Evolutionary conservation across 805 yeast species (phyloP), one percentile per base, ranked within the genome.

Genomic region (Candida chauliodis): DNA sequence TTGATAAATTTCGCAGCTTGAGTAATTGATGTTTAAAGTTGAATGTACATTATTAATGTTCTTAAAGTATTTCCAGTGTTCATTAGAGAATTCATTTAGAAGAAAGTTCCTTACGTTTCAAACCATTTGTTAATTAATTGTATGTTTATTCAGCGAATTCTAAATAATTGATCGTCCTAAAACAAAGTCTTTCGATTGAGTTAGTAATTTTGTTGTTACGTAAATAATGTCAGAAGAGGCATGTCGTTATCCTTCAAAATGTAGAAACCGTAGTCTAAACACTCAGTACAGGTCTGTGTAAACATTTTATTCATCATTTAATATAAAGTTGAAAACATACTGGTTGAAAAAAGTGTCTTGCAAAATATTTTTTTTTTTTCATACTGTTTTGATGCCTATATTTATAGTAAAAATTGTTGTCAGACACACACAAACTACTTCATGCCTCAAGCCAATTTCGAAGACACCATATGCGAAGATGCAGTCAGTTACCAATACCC

Each of bases 221-320:
- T n/a, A n/a, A n/a, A n/a, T n/a, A n/a, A n/a, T n/a, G n/a, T 45
- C 48, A 45, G 48, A 40, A 45, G 48, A 45, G 48, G 48, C 48
- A 42, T 42, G 46, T 42, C 46, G 43, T 42, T 45, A 36, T 45
- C 46, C 34, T 45, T 42, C 46, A 45, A 24, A 30, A 36, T 30
- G 17, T n/a, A n/a, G 13, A 14, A 37, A 23, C 28, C 20, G 16
- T 35, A 37, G 34, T 18, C 17, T 17, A 37, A 38, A 19, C 16
- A 42, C 41, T 45, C 46, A 34, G 48, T 42, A 42, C 48, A 45
- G 48, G 48, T 45, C 48, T 45, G 48, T 45, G 46, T 41, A 41
- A 45, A 42, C 46, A 42, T 37, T 39, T 42, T 35, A 34, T 42
- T 45, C 48, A 45, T 45, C 48, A 43, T 42, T 31, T 34, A 7